Conservation (phyloP, 345 rosid genomes). For the Zanthoxylum bungeanum region DNA sequence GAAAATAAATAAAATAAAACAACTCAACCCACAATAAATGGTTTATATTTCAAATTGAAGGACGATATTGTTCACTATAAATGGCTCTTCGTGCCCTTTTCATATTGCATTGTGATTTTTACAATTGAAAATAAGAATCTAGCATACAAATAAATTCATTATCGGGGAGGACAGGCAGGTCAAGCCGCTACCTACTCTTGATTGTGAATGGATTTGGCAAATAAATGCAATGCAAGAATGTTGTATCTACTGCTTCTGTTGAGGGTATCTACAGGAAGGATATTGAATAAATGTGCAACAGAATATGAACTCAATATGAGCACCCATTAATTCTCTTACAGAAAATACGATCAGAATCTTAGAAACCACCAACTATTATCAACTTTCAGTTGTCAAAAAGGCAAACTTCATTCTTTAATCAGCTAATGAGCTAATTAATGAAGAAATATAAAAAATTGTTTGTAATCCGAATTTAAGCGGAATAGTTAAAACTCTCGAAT, state of each 20-base stretch:
- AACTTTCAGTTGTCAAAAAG: conserved; percentile 25
- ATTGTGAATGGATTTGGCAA: too few relatives aligned
- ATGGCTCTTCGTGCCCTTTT: neutral
- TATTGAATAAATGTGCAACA: conserved; percentile 29
- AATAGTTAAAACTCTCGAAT: too few relatives aligned
- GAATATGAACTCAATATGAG: conserved; percentile 12
- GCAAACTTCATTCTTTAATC: conserved; percentile 22
- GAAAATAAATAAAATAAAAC: neutral
- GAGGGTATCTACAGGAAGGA: conserved; percentile 12
- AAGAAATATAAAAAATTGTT: too few relatives aligned
- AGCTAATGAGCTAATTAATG: conserved; percentile 18
- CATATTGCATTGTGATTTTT: neutral
- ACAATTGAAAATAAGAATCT: neutral
- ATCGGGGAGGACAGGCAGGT: too few relatives aligned
- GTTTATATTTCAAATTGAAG: neutral
- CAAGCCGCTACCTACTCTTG: too few relatives aligned
- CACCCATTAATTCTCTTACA: neutral
- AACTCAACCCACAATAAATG: neutral
- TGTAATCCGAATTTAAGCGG: too few relatives aligned
- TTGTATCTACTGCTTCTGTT: conserved; percentile 23
- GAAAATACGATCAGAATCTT: neutral
- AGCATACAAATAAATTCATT: neutral
- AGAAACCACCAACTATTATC: conserved; percentile 16
- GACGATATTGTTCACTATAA: too few relatives aligned
- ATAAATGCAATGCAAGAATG: too few relatives aligned